A percentile compares a stretch with the other conserved stretches of the same genome.
Evolutionary conservation across 345 rosid species (phyloP).

Genomic region (Raphanus raphanistrum): DNA sequence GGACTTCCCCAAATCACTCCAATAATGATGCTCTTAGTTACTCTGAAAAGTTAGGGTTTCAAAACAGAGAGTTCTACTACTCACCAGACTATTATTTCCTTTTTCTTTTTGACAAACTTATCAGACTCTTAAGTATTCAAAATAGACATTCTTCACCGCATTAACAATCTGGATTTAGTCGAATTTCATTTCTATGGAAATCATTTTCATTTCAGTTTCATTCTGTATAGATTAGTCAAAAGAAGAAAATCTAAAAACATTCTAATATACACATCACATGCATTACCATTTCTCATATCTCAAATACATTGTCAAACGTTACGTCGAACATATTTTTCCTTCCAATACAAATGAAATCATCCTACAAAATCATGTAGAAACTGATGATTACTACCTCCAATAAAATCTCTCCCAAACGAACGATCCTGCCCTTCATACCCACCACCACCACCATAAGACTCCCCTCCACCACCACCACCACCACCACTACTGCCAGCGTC

Average conservation of each 20-base stretch:
- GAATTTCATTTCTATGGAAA: not conserved
- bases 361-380: conserved; percentile 92
- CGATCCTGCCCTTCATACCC: conserved; percentile 63
- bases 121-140: not conserved
- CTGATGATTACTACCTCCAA: conserved; percentile 65
- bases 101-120: not conserved
- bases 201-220: not conserved
- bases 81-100: not conserved
- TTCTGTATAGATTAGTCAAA: not conserved
- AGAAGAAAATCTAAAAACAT: conserved; percentile 12
- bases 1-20: no score
- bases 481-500: conserved; percentile 48
- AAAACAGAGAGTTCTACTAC: not conserved
- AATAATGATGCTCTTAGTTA: no score
- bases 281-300: conserved; percentile 18
- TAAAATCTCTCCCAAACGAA: conserved; percentile 64
- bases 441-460: conserved; percentile 44
- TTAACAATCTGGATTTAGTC: not conserved
- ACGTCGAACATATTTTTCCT: conserved; percentile 16
- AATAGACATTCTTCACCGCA: not conserved
- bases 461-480: conserved; percentile 49
- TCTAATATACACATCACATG: conserved; percentile 31
- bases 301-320: conserved; percentile 24
- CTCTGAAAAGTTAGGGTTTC: not conserved
- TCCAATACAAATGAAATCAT: conserved; percentile 40